Conservation (phyloP, 768 basidiomycete genomes). For the Gloeophyllum trabeum region DNA sequence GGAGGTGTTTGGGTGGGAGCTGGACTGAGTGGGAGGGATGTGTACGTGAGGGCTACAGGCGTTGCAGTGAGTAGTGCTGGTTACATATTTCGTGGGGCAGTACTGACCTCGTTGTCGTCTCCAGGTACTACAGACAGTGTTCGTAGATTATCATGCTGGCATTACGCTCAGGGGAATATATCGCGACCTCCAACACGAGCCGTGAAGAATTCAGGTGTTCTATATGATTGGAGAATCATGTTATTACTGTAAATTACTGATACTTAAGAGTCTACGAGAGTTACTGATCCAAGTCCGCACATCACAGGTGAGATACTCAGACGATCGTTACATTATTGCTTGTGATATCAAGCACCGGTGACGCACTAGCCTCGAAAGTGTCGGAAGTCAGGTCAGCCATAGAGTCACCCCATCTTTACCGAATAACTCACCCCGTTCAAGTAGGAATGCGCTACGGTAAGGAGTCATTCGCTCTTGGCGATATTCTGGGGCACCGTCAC, state of each 20-base stretch:
- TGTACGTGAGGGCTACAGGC: neutral
- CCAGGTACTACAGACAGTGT: no score
- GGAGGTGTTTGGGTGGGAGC: constrained; percentile 25
- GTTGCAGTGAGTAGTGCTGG: neutral
- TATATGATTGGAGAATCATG: no score
- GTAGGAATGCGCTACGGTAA: neutral
- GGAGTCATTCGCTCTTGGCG: neutral
- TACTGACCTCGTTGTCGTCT: no score
- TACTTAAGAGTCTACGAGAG: no score
- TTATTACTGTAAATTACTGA: no score
- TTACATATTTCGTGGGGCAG: neutral
- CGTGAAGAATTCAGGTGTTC: neutral
- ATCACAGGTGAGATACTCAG: neutral
- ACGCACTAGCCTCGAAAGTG: constrained; percentile 8
- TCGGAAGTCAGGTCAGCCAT: neutral
- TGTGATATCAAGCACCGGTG: constrained; percentile 8
- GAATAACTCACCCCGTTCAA: neutral
- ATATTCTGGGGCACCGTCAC: constrained; percentile 13
- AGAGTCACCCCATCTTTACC: constrained; percentile 1
- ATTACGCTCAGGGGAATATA: neutral
- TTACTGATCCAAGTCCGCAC: no score
- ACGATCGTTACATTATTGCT: constrained; percentile 11
- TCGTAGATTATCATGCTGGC: no score
- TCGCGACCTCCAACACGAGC: neutral
- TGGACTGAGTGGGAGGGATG: constrained; percentile 7